Evolutionary conservation across 2,329 filamentous ascomycete species (phyloP).

Genomic region (Apiospora marii): DNA sequence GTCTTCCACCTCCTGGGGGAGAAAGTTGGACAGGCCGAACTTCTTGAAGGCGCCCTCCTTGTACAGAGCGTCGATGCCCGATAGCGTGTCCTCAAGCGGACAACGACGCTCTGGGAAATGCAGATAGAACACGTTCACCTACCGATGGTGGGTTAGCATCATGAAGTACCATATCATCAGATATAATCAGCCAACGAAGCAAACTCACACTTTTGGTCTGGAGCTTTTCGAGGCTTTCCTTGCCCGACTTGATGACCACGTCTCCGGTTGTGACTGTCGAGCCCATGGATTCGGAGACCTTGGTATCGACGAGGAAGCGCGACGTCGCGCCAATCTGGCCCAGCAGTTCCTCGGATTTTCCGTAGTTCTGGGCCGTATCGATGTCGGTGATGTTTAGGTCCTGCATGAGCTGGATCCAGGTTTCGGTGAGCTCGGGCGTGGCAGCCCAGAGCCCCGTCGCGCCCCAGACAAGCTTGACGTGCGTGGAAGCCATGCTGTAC

Average conservation of each 20-base stretch:
- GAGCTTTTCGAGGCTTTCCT: constrained; percentile 35
- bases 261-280: constrained; percentile 29
- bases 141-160: constrained; percentile 24
- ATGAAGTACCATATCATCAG: not conserved
- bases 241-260: constrained; percentile 29
- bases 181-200: too few species aligned
- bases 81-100: constrained; percentile 48
- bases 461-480: constrained; percentile 11
- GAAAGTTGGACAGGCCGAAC: constrained; percentile 57
- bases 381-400: constrained; percentile 30
- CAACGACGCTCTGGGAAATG: constrained; percentile 55
- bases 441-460: not conserved
- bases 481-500: not conserved
- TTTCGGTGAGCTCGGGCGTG: not conserved
- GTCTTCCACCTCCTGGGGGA: constrained; percentile 51
- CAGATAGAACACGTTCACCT: constrained; percentile 49
- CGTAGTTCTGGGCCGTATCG: constrained; percentile 36
- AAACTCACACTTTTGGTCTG: constrained; percentile 26
- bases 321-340: constrained; percentile 31
- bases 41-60: constrained; percentile 50
- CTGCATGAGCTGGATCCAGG: constrained; percentile 4
- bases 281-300: constrained; percentile 27
- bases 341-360: constrained; percentile 33
- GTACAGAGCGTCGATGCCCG: constrained; percentile 51
- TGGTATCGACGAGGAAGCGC: constrained; percentile 38